These are phyloP conservation scores for Phytophthora tentaculata DNA, from an alignment of 352 stramenopile species.

Conservation along the genomic window DNA sequence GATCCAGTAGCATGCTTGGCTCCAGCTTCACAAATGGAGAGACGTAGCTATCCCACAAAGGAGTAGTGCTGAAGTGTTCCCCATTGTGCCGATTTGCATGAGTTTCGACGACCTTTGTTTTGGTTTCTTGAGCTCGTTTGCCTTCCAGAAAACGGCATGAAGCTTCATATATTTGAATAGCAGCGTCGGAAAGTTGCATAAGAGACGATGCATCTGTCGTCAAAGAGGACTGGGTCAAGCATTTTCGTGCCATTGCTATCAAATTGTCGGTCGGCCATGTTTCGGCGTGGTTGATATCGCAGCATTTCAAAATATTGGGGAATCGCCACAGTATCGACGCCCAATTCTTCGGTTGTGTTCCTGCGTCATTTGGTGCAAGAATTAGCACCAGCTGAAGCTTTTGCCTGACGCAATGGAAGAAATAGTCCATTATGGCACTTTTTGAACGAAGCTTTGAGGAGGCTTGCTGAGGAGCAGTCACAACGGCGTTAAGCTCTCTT, in stretches of 20 bases:
- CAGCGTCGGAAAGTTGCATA: slow-evolving; percentile 44
- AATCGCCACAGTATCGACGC: slow-evolving; percentile 45
- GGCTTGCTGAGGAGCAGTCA: background rate
- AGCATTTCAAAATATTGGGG: slow-evolving; percentile 50
- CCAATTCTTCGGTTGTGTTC: background rate
- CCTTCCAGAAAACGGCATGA: slow-evolving; percentile 29
- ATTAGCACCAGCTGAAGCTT: slow-evolving; percentile 67
- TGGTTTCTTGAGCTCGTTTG: background rate
- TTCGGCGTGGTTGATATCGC: slow-evolving; percentile 45
- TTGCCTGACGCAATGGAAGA: slow-evolving; percentile 46
- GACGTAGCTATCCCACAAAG: slow-evolving; percentile 2
- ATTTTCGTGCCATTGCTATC: slow-evolving; percentile 52
- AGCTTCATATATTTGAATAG: slow-evolving; percentile 48
- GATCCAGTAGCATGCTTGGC: slow-evolving; percentile 60
- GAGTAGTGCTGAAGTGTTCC: background rate
- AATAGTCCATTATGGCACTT: slow-evolving; percentile 50
- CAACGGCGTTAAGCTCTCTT: background rate
- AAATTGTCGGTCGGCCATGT: slow-evolving; percentile 57
- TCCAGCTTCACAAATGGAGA: slow-evolving; percentile 39
- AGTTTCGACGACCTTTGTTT: background rate
- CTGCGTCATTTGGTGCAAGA: slow-evolving; percentile 18
- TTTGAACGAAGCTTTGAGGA: slow-evolving; percentile 46
- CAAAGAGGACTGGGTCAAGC: slow-evolving; percentile 25
- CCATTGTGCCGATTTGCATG: background rate
- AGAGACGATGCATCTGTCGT: slow-evolving; percentile 28